Base-by-base conservation (phyloP, 2,329 filamentous ascomycete species). In the Epichloe aotearoae region DNA sequence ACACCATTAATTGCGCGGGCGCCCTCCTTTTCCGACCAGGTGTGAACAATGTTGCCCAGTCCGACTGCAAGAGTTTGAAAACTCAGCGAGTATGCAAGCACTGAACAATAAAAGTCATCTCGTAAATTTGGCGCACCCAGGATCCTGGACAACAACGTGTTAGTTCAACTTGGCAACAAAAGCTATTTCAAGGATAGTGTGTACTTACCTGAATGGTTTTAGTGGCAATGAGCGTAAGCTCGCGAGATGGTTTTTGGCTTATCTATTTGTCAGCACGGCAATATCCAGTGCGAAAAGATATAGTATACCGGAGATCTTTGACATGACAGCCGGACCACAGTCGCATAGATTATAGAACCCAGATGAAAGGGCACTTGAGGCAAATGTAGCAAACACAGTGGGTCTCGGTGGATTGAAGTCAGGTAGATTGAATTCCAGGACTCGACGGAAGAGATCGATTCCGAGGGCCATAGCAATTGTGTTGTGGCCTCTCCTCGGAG, bases 41-140 rank as follows among this genome's bases (percentile, higher is more conserved):
- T 79, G 64, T 95, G 96, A 4, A 98, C 77, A 37, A 82, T 74
- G 50, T 83, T 81, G 0, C 83, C 84, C 14, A 97, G 74, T 0
- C 88, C 91, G 17, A 97, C 87, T 17, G 88, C 91, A 15, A 98
- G 75, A 14, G 84, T 86, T 49, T 85, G 79, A 47, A 81, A 78
- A 7, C 79, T 85, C 40, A 76, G 66, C 0, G 85, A 95, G 65
- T 95, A 97, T 10, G 93, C 88, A 50, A 98, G 74, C 2, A 90
- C 76, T 0, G 90, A 93, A 68, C 89, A 96, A 64, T 98, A 98
- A 64, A 90, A 98, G 66, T 98, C 91, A 60, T 97, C 89, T 51
- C 88, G 82, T n/a, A 97, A 73, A 48, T 82, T 80, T 3, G 90
- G 89, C 8, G 91, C 91, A 68, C 96, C 88, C 5, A 98, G 75